These are phyloP conservation scores for Pyrus bretschneideri DNA, from an alignment of 306 rosid genomes.

Conservation along the genomic window DNA sequence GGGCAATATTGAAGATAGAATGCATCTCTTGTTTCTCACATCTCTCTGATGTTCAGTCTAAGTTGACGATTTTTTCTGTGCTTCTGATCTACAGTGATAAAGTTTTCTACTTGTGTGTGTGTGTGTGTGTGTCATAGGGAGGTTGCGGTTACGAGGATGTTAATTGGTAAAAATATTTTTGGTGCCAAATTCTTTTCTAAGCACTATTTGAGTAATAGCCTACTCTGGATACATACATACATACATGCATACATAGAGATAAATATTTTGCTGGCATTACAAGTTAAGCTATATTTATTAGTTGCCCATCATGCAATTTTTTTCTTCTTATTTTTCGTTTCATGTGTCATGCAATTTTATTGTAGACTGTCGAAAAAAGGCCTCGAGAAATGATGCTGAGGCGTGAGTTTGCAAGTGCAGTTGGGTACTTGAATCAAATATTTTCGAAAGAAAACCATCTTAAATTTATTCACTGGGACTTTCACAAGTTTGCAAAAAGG, in stretches of 20 bases:
- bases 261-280: neutral
- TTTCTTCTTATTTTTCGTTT: neutral
- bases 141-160: neutral
- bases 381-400: constrained; percentile 99
- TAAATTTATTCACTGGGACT: constrained; percentile 92
- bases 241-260: neutral
- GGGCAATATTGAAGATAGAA: neutral
- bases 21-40: neutral
- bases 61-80: neutral
- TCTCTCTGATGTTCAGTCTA: too few relatives aligned
- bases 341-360: constrained; percentile 14
- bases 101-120: neutral
- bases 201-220: neutral
- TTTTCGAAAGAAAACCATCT: constrained; percentile 69
- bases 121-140: neutral
- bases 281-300: neutral
- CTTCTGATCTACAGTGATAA: neutral
- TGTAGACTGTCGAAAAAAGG: constrained; percentile 88
- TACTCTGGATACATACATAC: neutral
- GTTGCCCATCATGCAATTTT: neutral
- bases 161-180: neutral
- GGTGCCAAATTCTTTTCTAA: neutral
- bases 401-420: constrained; percentile 90
- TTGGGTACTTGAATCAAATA: constrained; percentile 84
- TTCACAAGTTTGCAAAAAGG: constrained; percentile 97